Base-by-base conservation (phyloP, 2,329 filamentous ascomycete genomes). In the Corinectria fuckeliana region DNA sequence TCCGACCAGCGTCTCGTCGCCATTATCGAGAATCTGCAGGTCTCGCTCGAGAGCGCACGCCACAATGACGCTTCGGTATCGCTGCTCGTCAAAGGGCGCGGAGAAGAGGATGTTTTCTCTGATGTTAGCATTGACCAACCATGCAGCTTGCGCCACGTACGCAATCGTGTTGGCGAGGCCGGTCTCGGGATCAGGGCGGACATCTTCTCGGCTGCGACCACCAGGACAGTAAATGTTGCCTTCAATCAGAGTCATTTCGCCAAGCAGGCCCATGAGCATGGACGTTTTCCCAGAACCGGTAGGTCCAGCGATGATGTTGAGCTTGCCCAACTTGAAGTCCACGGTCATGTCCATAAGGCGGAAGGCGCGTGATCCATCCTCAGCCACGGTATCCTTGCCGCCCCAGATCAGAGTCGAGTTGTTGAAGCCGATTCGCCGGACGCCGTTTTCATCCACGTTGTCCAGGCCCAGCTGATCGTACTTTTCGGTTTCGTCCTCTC, bases 241-340 rank as follows among this genome's bases (percentile, higher is more conserved):
- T 57, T 89, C 83, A 21, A 97, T 77, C 50, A 93, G 78, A 1
- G 91, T 95, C 95, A 99, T 99, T 78, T 99, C 95, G 60, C 95
- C 95, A 2, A 99, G 85, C 23, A 99, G 81, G 25, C 93, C 95
- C 94, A 99, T 97, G 18, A 99, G 82, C 71, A 99, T 81, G 0
- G 94, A 98, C 0, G 94, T 97, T 81, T 99, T 99, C 66, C 95
- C 95, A 51, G 91, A 95, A 13, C 95, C 95, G 3, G 95, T 99
- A 2, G 94, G 90, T 1, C 95, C 95, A 36, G 93, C 91, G 69
- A 99, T 91, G 49, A 99, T 89, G 72, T 97, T 99, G 61, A 99
- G 85, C 69, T 93, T 88, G 59, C 92, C 93, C 56, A 96, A 85
- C 56, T 86, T 82, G 77, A 99, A 99, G 61, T 91, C 86, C 53